Conservation (phyloP, 2,329 filamentous ascomycete genomes). For the Aspergillus unguis region DNA sequence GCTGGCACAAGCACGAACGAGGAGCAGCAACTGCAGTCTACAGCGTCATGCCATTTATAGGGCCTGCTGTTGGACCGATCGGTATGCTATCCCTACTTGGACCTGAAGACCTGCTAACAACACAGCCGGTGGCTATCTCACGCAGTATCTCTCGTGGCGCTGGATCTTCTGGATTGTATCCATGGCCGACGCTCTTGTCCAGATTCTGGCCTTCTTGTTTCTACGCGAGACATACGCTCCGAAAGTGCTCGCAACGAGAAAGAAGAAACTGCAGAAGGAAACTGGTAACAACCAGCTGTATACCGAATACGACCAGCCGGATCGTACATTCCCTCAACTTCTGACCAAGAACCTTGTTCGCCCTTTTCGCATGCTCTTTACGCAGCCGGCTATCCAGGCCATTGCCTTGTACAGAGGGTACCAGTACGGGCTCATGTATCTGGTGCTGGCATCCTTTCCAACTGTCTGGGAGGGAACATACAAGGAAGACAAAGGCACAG, state of each 20-base stretch:
- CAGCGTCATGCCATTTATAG: conserved; percentile 60
- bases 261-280: conserved; percentile 43
- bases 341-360: conserved; percentile 44
- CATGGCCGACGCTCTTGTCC: conserved; percentile 59
- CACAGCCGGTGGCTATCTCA: conserved; percentile 59
- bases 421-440: conserved; percentile 49
- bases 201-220: conserved; percentile 58
- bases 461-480: conserved; percentile 56
- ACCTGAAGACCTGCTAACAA: not conserved
- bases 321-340: not conserved
- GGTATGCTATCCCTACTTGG: not conserved
- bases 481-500: conserved; percentile 53
- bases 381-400: conserved; percentile 60
- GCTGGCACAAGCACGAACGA: conserved; percentile 59
- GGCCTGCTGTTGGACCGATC: conserved; percentile 63
- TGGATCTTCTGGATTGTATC: conserved; percentile 70
- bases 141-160: conserved; percentile 62
- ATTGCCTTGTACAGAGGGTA: conserved; percentile 55
- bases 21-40: conserved; percentile 62
- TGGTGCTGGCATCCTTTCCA: conserved; percentile 47
- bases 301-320: conserved; percentile 31
- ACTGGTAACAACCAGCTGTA: conserved; percentile 34
- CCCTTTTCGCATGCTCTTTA: conserved; percentile 54
- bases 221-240: conserved; percentile 65
- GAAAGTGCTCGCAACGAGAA: conserved; percentile 56